Conservation (phyloP, 2,329 filamentous ascomycete species). For the Paraphoma sp. region DNA sequence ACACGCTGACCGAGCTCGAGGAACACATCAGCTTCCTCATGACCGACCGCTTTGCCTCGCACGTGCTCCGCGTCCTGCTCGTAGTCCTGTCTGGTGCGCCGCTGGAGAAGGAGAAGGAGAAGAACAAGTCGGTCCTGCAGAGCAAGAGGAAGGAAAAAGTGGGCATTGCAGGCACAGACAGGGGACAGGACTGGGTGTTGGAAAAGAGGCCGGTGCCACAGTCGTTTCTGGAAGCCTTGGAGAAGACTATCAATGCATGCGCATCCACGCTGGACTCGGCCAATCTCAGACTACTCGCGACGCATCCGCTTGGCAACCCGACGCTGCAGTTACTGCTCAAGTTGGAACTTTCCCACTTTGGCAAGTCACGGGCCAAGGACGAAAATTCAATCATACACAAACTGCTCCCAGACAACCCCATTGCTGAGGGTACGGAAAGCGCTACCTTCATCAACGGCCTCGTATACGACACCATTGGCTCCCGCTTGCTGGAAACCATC, state of each 20-base stretch:
- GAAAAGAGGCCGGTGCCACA: constrained; percentile 69
- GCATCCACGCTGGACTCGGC: constrained; percentile 77
- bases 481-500: constrained; percentile 86
- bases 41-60: constrained; percentile 88
- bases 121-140: constrained; percentile 73
- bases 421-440: constrained; percentile 74
- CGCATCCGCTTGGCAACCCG: constrained; percentile 89
- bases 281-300: constrained; percentile 82
- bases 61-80: constrained; percentile 84
- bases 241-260: constrained; percentile 82
- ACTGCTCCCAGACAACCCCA: constrained; percentile 79
- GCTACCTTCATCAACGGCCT: constrained; percentile 84
- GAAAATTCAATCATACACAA: constrained; percentile 74
- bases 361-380: constrained; percentile 70
- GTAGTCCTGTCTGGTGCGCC: constrained; percentile 85
- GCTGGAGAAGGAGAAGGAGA: constrained; percentile 71
- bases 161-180: constrained; percentile 56
- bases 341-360: constrained; percentile 79
- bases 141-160: constrained; percentile 93
- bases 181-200: constrained; percentile 53
- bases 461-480: constrained; percentile 89
- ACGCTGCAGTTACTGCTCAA: constrained; percentile 89
- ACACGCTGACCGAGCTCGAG: constrained; percentile 86
- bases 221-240: constrained; percentile 77
- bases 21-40: constrained; percentile 81